Evolutionary conservation across 805 yeast species (phyloP), one percentile per base, ranked within the genome.

Genomic region (Kodamaea hsintzibuensis): DNA sequence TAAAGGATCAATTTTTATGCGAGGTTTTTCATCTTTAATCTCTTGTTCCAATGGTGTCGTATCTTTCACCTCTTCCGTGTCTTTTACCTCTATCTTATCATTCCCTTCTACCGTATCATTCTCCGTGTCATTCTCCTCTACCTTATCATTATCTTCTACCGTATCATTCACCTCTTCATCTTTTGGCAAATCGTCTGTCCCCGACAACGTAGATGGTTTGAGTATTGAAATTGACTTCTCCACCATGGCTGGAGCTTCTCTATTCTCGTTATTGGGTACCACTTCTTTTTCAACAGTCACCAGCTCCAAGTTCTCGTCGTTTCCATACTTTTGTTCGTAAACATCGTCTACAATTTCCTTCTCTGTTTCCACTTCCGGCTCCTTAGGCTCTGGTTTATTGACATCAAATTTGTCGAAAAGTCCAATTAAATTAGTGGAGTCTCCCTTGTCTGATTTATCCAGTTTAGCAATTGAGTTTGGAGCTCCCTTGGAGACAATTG

Each of bases 361-460:
- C 10, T 50, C 50, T 18, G 44, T 45, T 2, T 35, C 42, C 22
- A 39, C 49, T 19, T 50, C 48, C 13, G 37, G 33, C 30, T 40
- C 43, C 19, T 46, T 46, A 9, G 33, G 51, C 14, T 39, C 51
- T n/a, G 51, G 46, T 13, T 42, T 52, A 13, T 55, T 55, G 8
- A 71, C 56, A 51, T 71, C 76, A 57, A 71, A 72, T 57, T 68
- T 71, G 53, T 69, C 76, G 55, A 72, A 70, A 19, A 72, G 58
- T 13, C 67, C 75, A 46, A 70, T 67, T 52, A 72, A 62, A 48
- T 68, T 70, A 19, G 57, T 57, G 40, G 49, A 43, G n/a, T 51
- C 58, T 19, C 54, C 25, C n/a, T 54, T 56, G 14, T 49, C 54
- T 19, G 49, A 9, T 10, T 17, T 49, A 1, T 16, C 44, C 44